These are phyloP conservation scores for Neurospora sp. DNA, from an alignment of 495 filamentous ascomycete genomes.

Conservation along the genomic window DNA sequence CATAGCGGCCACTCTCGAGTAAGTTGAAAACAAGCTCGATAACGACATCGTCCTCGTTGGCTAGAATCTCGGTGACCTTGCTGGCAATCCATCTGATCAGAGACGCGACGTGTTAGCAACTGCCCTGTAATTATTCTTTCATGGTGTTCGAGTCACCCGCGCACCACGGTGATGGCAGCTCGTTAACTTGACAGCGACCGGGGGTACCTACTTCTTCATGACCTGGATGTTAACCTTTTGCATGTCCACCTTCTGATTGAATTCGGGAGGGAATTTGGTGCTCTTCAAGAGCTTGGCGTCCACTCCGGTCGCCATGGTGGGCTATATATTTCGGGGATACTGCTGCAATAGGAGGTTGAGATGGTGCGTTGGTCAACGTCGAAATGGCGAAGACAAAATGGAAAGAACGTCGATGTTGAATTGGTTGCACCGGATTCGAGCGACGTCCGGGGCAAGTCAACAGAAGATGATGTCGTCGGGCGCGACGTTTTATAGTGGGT, in stretches of 20 bases:
- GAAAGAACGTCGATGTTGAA: not conserved
- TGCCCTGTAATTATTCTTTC: not conserved
- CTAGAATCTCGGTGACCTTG: conserved; percentile 76
- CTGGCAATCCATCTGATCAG: conserved; percentile 75
- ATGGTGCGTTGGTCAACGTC: not conserved
- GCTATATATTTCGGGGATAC: not conserved
- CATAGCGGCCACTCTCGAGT: conserved; percentile 68
- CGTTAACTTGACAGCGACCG: not conserved
- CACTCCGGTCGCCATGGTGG: conserved; percentile 59
- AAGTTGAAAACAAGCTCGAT: conserved; percentile 87
- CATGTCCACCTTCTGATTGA: conserved; percentile 93
- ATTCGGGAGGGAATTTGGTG: conserved; percentile 92
- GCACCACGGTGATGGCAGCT: not conserved
- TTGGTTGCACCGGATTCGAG: not conserved
- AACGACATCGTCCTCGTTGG: conserved; percentile 87
- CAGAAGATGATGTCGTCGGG: conserved; percentile 2
- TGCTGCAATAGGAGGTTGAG: not conserved
- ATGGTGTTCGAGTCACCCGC: not conserved
- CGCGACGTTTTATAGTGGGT: conserved; percentile 5
- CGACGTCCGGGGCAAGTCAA: not conserved
- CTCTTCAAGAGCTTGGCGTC: conserved; percentile 78
- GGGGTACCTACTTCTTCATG: conserved; percentile 73
- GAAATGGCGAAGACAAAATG: not conserved
- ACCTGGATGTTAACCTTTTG: conserved; percentile 92
- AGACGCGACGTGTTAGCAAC: conserved; percentile 6